Evolutionary conservation across 805 yeast genomes (phyloP).

Genomic region (Naumovozyma baii): DNA sequence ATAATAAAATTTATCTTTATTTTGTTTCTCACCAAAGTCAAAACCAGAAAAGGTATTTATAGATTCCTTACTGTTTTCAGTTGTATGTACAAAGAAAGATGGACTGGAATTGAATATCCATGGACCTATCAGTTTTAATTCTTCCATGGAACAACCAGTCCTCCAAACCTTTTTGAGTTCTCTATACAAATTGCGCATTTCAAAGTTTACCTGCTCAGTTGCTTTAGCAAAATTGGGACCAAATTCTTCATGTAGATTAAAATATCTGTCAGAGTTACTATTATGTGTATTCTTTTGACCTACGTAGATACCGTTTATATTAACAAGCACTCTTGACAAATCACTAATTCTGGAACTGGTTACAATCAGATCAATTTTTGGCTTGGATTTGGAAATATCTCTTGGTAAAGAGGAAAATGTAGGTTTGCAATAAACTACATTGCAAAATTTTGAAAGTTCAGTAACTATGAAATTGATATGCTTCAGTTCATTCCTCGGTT

Average conservation of each 20-base stretch:
- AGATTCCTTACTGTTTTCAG: too few relatives aligned
- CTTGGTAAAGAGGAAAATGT: constrained; percentile 6
- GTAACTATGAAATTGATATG: constrained; percentile 4
- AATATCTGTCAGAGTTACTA: too few relatives aligned
- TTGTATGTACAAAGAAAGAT: too few relatives aligned
- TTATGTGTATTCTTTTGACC: background rate
- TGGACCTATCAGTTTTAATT: too few relatives aligned
- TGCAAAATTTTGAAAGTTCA: constrained; percentile 10
- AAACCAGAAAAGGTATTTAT: too few relatives aligned
- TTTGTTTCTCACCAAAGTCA: too few relatives aligned
- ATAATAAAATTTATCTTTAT: too few relatives aligned
- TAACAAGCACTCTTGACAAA: constrained; percentile 9
- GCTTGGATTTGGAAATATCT: constrained; percentile 5
- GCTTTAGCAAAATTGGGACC: background rate
- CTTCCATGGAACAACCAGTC: too few relatives aligned
- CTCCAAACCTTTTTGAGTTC: too few relatives aligned
- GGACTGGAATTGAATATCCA: too few relatives aligned
- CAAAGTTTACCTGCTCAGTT: too few relatives aligned
- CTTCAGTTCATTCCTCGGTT: constrained; percentile 9
- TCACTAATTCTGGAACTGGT: constrained; percentile 5
- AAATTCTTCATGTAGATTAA: background rate
- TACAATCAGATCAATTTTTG: constrained; percentile 12
- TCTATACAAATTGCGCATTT: too few relatives aligned
- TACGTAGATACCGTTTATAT: constrained; percentile 9
- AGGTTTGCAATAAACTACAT: constrained; percentile 14